Evolutionary conservation across 2,329 filamentous ascomycete species (phyloP).

Genomic region (Penicillium sp.): DNA sequence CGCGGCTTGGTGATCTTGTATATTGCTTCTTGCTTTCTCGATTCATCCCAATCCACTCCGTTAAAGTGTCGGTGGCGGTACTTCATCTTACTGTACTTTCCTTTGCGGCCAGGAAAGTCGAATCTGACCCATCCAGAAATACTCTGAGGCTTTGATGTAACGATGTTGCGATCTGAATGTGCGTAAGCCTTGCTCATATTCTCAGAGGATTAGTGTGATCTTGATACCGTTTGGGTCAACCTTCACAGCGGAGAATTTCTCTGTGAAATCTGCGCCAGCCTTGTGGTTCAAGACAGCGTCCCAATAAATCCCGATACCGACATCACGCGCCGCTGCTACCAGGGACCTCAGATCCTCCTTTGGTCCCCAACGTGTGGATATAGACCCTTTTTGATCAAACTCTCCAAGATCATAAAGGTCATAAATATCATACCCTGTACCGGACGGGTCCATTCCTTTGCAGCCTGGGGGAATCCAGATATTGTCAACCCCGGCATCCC

Average conservation of each 20-base stretch:
- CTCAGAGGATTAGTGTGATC: not conserved
- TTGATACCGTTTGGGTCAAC: slow-evolving; percentile 54
- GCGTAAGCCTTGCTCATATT: not conserved
- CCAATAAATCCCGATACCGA: slow-evolving; percentile 65
- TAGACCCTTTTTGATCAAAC: slow-evolving; percentile 70
- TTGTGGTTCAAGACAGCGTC: slow-evolving; percentile 75
- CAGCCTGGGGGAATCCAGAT: slow-evolving; percentile 73
- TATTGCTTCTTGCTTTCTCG: slow-evolving; percentile 60
- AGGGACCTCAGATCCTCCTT: slow-evolving; percentile 61
- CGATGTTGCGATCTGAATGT: slow-evolving; percentile 51
- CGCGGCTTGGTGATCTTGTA: slow-evolving; percentile 67
- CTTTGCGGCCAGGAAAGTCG: slow-evolving; percentile 64
- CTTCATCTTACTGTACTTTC: slow-evolving; percentile 63
- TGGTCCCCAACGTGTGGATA: slow-evolving; percentile 71
- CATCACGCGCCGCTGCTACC: slow-evolving; percentile 53
- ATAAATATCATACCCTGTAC: slow-evolving; percentile 72
- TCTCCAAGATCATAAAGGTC: slow-evolving; percentile 73
- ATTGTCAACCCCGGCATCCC: slow-evolving; percentile 63
- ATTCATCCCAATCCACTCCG: slow-evolving; percentile 68
- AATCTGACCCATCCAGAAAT: slow-evolving; percentile 73
- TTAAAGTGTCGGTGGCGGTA: slow-evolving; percentile 71
- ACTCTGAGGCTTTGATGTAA: slow-evolving; percentile 59
- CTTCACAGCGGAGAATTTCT: slow-evolving; percentile 65
- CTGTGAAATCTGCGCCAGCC: slow-evolving; percentile 67
- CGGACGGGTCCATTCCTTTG: slow-evolving; percentile 64